Evolutionary conservation across 352 stramenopile species (phyloP), one percentile per base, ranked within the genome.

Genomic region (Globisporangium cystogenes): DNA sequence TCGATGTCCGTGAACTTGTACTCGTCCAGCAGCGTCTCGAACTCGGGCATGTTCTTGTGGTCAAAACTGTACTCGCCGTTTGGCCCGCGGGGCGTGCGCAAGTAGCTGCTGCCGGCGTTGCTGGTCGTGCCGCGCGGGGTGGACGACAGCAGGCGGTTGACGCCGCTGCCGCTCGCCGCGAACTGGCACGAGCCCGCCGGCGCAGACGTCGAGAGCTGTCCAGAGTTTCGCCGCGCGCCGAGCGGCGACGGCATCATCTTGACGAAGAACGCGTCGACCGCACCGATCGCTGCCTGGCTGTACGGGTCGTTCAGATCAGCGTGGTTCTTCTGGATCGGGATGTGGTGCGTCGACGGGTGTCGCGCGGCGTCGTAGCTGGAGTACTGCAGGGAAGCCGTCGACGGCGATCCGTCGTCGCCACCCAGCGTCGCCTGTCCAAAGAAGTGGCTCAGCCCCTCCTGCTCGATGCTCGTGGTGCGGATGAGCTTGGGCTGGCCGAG

Each of bases 1-100:
- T 87, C 78, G 60, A 89, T 87, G 67, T 90, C 79, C 7, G 75
- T 83, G 48, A 89, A 75, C 58, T 87, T 80, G 68, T 88, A 87
- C 65, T 90, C 78, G 40, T 87, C 76, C 41, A 82, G 66, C 36
- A 88, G 65, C 33, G 68, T 83, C 52, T 90, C 78, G 53, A 90
- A 89, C 65, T 92, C 81, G 10, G 72, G 68, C 41, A 70, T 56
- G 39, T 72, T 69, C 55, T 70, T 79, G 31, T 71, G 62, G 35
- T 83, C 68, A 62, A 76, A 71, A 59, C 33, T 65, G 45, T 63
- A 69, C 40, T 67, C 61, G 31, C 56, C 40, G 20, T 46, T 65
- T 36, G 51, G 39, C 7, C 59, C 50, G 15, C 60, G 56, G 31
- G 62, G 70, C 7, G 71, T 65, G 45, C 37, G 47, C 51, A 72